phyloP scores from a whole-genome alignment of 1,284 basidiomycete genomes.

The Ustilago shanxiensis region DNA sequence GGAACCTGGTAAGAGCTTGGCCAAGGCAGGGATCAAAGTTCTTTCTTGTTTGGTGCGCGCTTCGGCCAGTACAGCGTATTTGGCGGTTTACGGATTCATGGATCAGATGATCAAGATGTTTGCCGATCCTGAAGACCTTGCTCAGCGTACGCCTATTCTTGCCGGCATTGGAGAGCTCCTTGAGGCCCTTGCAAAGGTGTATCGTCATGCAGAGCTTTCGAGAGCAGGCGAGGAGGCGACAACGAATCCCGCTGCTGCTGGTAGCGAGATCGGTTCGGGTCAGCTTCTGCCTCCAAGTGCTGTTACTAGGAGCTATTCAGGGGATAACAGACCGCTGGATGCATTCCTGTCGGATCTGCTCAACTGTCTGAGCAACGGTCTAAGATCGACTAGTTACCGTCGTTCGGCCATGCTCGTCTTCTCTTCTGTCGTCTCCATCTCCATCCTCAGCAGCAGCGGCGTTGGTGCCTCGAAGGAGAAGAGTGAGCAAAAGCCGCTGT shows the following conservation, averaged over 20 bases:
- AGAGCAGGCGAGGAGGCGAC: constrained; percentile 10
- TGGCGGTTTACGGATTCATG: constrained; percentile 53
- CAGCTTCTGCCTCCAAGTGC: constrained; percentile 31
- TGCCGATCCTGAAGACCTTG: constrained; percentile 80
- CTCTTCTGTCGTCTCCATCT: constrained; percentile 52
- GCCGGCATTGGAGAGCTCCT: constrained; percentile 59
- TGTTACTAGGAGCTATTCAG: constrained; percentile 42
- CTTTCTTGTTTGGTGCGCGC: constrained; percentile 57
- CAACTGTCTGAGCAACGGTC: constrained; percentile 56
- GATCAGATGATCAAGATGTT: constrained; percentile 74
- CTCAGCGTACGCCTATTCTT: constrained; percentile 81
- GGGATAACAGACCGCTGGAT: constrained; percentile 58
- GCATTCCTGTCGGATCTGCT: constrained; percentile 57
- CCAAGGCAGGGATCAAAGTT: constrained; percentile 54
- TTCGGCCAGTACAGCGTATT: constrained; percentile 40
- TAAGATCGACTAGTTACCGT: constrained; percentile 47
- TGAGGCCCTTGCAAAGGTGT: constrained; percentile 54
- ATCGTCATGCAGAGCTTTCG: constrained; percentile 30
- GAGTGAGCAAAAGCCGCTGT: constrained; percentile 70
- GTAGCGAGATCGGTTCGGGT: constrained; percentile 27
- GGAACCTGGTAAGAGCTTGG: constrained; percentile 62
- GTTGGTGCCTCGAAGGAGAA: background rate
- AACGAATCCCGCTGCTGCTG: background rate
- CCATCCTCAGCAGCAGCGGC: constrained; percentile 36
- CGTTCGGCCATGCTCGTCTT: constrained; percentile 59